Base-by-base conservation (phyloP, 2,329 filamentous ascomycete genomes). In the Penicillium sp. region DNA sequence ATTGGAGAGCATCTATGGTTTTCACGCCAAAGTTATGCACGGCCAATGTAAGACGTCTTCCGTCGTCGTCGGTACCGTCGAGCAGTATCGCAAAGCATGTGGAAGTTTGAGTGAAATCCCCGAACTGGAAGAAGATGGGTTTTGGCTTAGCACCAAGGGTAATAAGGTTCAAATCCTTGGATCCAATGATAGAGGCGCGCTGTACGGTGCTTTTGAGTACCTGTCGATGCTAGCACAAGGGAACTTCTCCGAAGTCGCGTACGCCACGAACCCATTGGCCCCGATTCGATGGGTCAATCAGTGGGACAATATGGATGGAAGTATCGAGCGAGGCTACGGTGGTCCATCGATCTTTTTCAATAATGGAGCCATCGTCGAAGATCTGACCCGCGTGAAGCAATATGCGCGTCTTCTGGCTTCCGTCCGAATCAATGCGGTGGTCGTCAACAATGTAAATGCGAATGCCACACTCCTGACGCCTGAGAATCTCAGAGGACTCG, bases 371-470 rank as follows among this genome's bases (percentile, higher is more conserved):
- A 71, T 84, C 6, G 67, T 77, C n/a, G 68, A 77, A 3, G 77
- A 86, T 50, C 69, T 84, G 14, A 80, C 77, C 1, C 78, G 83
- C 0, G 79, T 77, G 0, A 67, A 72, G 4, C 72, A 84, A 52
- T 86, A 86, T 52, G 84, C 80, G 1, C 81, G 84, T 1, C 72
- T 87, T 3, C 68, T 87, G 11, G 77, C 84, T 2, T 87, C 84
- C 0, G 76, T 86, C 26, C 70, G 81, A 11, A 67, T 87, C 54
- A 87, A 87, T 52, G 84, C 74, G 0, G 72, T 85, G 8, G 68
- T 87, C 3, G 73, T 86, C 57, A 87, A 87, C 68, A 87, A 87
- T 47, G 84, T 87, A 58, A 87, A 87, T 56, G 82, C 84, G 4
- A 81, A 87, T 55, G 71, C 77, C 2, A 73, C 71, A 0, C 68